Evolutionary conservation across 148 eudicot genomes (phyloP), one percentile per base, ranked within the genome.

Genomic region (Diospyros lotus): DNA sequence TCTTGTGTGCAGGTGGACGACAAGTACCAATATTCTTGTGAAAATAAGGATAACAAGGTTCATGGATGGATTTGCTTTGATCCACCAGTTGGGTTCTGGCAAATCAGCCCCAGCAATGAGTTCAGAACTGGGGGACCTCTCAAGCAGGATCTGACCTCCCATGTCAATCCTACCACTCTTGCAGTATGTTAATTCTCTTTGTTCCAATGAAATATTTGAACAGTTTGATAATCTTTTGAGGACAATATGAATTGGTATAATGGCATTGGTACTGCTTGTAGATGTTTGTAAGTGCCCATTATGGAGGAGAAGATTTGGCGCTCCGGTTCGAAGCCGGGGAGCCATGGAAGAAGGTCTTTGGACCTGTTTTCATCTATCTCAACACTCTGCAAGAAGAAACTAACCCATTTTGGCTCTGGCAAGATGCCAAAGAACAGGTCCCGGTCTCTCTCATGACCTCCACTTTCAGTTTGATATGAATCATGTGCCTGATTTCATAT

Each of bases 61-160:
- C 97, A 93, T 53, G 98, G 98, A 40, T 93, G 96, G 92, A 89
- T 93, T 80, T 87, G 93, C 74, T 73, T 66, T 3, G 84, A 93
- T 42, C 88, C 92, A n/a, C 86, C 92, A 1, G 90, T 92, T 13
- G 98, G 98, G 15, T 85, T 93, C 44, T 93, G 98, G 98, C 94
- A 89, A 74, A 93, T 93, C 72, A 83, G 83, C 12, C 92, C 96
- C 3, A 91, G 86, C 81, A 87, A 89, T 45, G 98, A 93, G 86
- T 93, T 89, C 70, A 80, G 93, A 18, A 88, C 91, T 5, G 92
- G 91, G n/a, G 98, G 96, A 66, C 96, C 96, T 17, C 64, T 84
- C 67, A 93, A 93, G 71, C 96, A 91, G 69, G 91, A 86, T 69
- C 82, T 93, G 41, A 89, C 92, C 28, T 93, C 98, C 54, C 98